Base-by-base conservation (phyloP, 129 eudicot species). In the Pseudognaphalium luteoalbum region DNA sequence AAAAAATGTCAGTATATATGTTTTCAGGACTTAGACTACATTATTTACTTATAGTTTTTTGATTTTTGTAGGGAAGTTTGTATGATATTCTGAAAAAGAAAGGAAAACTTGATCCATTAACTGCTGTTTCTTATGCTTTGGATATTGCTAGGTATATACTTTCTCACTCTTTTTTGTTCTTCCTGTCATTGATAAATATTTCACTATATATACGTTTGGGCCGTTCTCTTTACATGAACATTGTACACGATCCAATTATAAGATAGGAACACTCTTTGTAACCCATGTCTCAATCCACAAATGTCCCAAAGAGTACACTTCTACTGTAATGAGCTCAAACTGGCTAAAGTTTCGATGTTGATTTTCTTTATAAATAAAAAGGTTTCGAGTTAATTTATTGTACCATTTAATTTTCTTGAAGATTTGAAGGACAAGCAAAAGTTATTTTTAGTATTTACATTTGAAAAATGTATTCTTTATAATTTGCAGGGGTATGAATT, bases 91-190 rank as follows among this genome's bases (percentile, higher is more conserved):
- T 91, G 71, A 86, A 50, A 73, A 84, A 75, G 81, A 91, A 81
- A 84, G 91, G 97, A 78, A 87, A 80, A 85, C 86, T 91, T 64
- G 88, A 91, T 47, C 72, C 86, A 28, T 47, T 73, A 47, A 86
- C 88, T 52, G 93, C 97, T 71, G 89, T 91, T 78, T 70, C 92
- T 71, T 91, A 88, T 66, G 97, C 93, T 66, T 74, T 88, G 66
- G 96, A 91, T 77, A 88, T 91, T 39, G 93, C 93, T 73, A 91
- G 93, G 97, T 91, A 78, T 62, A 78, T 65, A 32, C 52, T 25
- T 32, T 34, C 66, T n/a, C 47, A 9, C 15, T 10, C 47, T 9
- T 10, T 9, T 37, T 37, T 37, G 1, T 34, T 34, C 37, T 35
- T 41, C 47, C 17, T 3, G 54, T 3, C 5, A 12, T 14, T 47